phyloP scores from a whole-genome alignment of 169 alveolate genomes.

The Toxoplasma gondii region DNA sequence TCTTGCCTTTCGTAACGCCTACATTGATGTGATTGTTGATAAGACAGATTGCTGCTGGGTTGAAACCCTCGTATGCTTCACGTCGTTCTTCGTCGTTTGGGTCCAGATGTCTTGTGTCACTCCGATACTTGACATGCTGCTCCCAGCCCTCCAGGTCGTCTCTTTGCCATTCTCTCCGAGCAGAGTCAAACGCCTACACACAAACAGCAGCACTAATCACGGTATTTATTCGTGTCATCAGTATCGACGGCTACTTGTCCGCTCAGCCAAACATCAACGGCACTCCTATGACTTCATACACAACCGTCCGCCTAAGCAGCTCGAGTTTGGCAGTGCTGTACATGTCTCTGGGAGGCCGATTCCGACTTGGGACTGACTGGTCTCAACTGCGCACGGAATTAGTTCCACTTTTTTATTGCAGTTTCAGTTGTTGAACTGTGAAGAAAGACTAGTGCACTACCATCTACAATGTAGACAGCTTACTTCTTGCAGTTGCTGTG shows the following conservation, averaged over 20 bases:
- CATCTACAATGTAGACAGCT: neutral
- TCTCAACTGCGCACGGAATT: too few species aligned
- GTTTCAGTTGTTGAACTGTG: too few species aligned
- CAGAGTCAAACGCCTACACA: neutral
- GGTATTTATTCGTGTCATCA: too few species aligned
- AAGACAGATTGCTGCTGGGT: neutral
- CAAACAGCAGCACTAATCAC: neutral
- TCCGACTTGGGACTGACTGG: too few species aligned
- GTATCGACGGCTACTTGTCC: too few species aligned
- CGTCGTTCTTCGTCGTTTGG: neutral
- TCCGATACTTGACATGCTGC: conserved; percentile 36
- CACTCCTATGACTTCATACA: too few species aligned
- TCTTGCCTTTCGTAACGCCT: neutral
- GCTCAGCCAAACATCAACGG: too few species aligned
- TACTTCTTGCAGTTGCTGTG: conserved; percentile 6
- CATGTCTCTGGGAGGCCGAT: too few species aligned
- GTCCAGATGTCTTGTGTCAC: neutral
- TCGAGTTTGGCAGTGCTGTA: too few species aligned
- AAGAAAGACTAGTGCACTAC: too few species aligned
- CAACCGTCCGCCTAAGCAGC: too few species aligned
- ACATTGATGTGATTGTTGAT: conserved; percentile 42
- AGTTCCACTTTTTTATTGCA: too few species aligned
- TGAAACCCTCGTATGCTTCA: conserved; percentile 31
- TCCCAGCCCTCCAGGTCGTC: neutral
- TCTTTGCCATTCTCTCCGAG: conserved; percentile 28